These are phyloP conservation scores for Geotrichum histeridarum DNA, from an alignment of 1,139 yeast genomes.

Conservation along the genomic window DNA sequence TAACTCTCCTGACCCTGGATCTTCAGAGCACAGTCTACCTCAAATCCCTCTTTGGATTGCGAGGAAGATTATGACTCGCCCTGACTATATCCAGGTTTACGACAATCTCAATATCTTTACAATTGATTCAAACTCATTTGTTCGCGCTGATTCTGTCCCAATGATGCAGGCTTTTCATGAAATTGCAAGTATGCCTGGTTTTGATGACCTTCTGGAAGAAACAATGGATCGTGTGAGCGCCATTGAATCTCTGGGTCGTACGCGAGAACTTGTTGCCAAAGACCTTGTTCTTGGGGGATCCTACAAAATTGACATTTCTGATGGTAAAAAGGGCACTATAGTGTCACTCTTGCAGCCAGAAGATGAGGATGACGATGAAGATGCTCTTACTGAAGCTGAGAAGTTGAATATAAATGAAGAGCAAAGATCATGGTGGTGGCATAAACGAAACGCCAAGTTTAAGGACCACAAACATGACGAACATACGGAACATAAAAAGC, in stretches of 20 bases:
- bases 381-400: constrained; percentile 13
- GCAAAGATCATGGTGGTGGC: constrained; percentile 19
- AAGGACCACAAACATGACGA: constrained; percentile 5
- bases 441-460: constrained; percentile 15
- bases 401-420: constrained; percentile 17
- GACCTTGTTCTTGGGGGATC: constrained; percentile 55
- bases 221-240: constrained; percentile 69
- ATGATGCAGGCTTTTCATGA: constrained; percentile 89
- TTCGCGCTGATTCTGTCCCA: constrained; percentile 75
- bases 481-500: not conserved
- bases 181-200: constrained; percentile 65
- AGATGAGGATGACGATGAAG: constrained; percentile 21
- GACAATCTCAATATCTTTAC: constrained; percentile 76
- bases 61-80: constrained; percentile 77
- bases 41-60: constrained; percentile 80
- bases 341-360: constrained; percentile 17
- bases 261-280: constrained; percentile 71
- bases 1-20: constrained; percentile 27
- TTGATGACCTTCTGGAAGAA: constrained; percentile 62
- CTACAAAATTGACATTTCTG: constrained; percentile 25
- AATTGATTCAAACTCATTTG: constrained; percentile 63
- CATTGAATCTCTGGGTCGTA: constrained; percentile 74
- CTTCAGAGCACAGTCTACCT: constrained; percentile 54
- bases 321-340: constrained; percentile 10
- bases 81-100: constrained; percentile 70